Evolutionary conservation across 2,329 filamentous ascomycete species (phyloP).

Genomic region (Sphaerulina vaccinii): DNA sequence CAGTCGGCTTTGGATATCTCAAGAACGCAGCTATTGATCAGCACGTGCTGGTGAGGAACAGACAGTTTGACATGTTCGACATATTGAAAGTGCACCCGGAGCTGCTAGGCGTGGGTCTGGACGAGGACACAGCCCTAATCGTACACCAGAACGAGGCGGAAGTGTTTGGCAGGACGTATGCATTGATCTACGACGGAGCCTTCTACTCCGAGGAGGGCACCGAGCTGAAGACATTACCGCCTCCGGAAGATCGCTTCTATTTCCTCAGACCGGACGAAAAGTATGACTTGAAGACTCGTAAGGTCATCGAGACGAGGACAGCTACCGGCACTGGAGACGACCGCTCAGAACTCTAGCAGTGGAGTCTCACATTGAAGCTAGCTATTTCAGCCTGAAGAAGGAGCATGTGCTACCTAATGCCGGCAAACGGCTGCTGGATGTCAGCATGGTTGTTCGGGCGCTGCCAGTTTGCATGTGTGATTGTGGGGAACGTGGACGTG

Average conservation of each 20-base stretch:
- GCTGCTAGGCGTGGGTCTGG: constrained; percentile 23
- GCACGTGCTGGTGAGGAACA: constrained; percentile 27
- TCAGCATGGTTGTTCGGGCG: not conserved
- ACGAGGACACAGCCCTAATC: constrained; percentile 27
- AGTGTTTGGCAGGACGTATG: constrained; percentile 25
- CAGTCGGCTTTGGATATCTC: constrained; percentile 26
- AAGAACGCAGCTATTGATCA: constrained; percentile 27
- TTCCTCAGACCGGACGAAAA: constrained; percentile 24
- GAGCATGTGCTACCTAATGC: too few relatives aligned
- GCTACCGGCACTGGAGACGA: not conserved
- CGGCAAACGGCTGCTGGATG: too few relatives aligned
- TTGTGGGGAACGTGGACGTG: not conserved
- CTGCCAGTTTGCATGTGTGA: not conserved
- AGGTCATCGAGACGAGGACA: constrained; percentile 14
- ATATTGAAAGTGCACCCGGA: constrained; percentile 22
- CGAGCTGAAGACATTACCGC: constrained; percentile 22
- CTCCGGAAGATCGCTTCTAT: constrained; percentile 21
- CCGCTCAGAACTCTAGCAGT: not conserved
- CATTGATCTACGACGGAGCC: constrained; percentile 24
- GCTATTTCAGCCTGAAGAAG: too few relatives aligned
- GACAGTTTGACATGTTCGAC: constrained; percentile 27
- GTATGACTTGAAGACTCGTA: constrained; percentile 24
- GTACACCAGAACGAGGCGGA: constrained; percentile 25
- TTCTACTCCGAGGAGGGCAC: constrained; percentile 25
- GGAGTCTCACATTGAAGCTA: not conserved